These are phyloP conservation scores for Ulota crispa DNA, from an alignment of 225 moss, liverwort and hornwort species.

Conservation along the genomic window DNA sequence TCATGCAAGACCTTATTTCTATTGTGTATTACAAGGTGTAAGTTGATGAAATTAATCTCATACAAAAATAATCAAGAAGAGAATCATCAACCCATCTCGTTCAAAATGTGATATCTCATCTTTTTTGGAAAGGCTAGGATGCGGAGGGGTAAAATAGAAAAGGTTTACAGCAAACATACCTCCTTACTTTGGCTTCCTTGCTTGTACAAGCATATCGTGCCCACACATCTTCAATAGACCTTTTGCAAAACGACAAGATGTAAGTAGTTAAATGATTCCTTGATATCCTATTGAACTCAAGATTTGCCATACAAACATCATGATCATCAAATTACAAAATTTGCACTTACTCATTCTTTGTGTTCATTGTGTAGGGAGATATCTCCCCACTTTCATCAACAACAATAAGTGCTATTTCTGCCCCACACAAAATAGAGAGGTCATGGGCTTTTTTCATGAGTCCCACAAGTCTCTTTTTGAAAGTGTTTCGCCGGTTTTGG, in stretches of 20 bases:
- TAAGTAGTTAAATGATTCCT: background rate
- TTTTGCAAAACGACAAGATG: background rate
- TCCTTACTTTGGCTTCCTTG: background rate
- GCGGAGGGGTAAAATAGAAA: too few species aligned
- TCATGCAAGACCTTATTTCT: too few species aligned
- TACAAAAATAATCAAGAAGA: too few species aligned
- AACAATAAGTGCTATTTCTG: background rate
- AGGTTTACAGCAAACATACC: background rate
- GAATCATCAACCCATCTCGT: too few species aligned
- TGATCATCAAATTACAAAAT: too few species aligned
- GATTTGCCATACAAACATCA: too few species aligned
- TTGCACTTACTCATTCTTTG: background rate
- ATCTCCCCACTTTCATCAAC: background rate
- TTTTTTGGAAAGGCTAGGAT: too few species aligned
- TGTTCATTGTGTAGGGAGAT: background rate
- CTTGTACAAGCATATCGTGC: rapidly evolving
- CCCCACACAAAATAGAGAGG: background rate
- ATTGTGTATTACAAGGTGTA: too few species aligned
- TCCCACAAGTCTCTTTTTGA: background rate
- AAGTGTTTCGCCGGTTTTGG: background rate
- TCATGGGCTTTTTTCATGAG: slow-evolving; percentile 1
- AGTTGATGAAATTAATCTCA: too few species aligned
- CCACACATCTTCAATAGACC: background rate
- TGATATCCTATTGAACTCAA: too few species aligned
- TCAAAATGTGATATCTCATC: too few species aligned